Evolutionary conservation across 352 stramenopile genomes (phyloP), one percentile per base, ranked within the genome.

Genomic region (Phytophthora tentaculata): DNA sequence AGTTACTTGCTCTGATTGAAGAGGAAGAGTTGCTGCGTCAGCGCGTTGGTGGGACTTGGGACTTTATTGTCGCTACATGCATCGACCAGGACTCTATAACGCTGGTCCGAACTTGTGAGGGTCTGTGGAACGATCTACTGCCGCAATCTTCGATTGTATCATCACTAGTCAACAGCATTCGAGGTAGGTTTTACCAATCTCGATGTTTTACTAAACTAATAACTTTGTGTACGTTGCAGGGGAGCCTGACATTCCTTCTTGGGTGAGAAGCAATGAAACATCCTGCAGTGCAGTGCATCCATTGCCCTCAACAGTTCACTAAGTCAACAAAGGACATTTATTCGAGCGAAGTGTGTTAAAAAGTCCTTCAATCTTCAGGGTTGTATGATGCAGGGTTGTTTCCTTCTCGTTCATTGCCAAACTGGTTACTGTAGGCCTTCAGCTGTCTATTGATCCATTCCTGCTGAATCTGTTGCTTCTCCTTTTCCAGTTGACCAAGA

Each of bases 391-490:
- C 29, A 55, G 68, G 54, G 10, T 71, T 24, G 0, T 29, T 14
- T 28, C 10, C 50, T 61, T 43, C 35, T 41, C 16, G n/a, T 43
- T 5, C 26, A 52, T 70, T 56, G 28, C 28, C 44, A 22, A 71
- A 73, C 61, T 74, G 66, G 39, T 78, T 75, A 45, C 52, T 78
- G 35, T 67, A 62, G 9, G 63, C 13, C 28, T 61, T 73, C 28
- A 86, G 60, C 51, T 89, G 83, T 24, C 53, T 45, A 26, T 79
- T 55, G 23, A 95, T 64, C 86, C 85, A 96, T 23, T 76, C 56
- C 14, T 90, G 76, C 63, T 90, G 78, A n/a, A 95, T 65, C 19
- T 74, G 60, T 6, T 82, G 71, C 44, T 88, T 86, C 52, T 96
- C 76, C 22, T 70, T 77, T 44, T 92, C 84, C 9, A 94, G 71